Base-by-base conservation (phyloP, 2,329 filamentous ascomycete species). In the Ascochyta viciae-villosae region DNA sequence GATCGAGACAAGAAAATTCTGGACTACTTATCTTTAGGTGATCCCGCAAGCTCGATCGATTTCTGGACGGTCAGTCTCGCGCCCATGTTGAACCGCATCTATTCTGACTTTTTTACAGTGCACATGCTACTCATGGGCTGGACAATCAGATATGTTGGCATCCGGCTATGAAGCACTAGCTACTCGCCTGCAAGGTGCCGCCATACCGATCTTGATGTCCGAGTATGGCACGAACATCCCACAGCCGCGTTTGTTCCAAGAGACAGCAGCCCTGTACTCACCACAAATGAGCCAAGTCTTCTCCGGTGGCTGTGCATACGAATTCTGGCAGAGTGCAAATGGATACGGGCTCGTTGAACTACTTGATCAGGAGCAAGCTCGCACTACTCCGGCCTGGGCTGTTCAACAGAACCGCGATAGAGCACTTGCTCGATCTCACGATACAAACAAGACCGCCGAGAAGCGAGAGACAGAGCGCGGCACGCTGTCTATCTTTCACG, bases 271-370 rank as follows among this genome's bases (percentile, higher is more conserved):
- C 15, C 26, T 62, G 6, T 62, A 60, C 44, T 62, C 54, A 4
- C 44, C 43, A 22, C 27, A 6, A 3, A 60, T 60, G 48, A 57
- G 44, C 23, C 43, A 50, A 9, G 39, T 60, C 19, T 57, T 62
- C 33, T 62, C 57, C n/a, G 60, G 57, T 39, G 57, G 60, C 19
- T 60, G 53, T 13, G 60, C 23, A 2, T 62, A 62, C 33, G 53
- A 54, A 27, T 57, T 60, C 22, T 60, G 50, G 50, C 35, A 62
- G 39, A 16, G 24, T 10, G 0, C 37, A 6, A 62, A 62, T 24
- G 26, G 16, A 13, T 60, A 62, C 31, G 57, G 60, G 0, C 42
- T 62, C 4, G 48, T 60, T 2, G 50, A 62, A 15, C 19, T 58
- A 15, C 10, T 53, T 4, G 9, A 42, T 15, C 23, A 56, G 27